Evolutionary conservation across 163 green algal species (phyloP).

Genomic region (Coccomyxa subellipsoidea): DNA sequence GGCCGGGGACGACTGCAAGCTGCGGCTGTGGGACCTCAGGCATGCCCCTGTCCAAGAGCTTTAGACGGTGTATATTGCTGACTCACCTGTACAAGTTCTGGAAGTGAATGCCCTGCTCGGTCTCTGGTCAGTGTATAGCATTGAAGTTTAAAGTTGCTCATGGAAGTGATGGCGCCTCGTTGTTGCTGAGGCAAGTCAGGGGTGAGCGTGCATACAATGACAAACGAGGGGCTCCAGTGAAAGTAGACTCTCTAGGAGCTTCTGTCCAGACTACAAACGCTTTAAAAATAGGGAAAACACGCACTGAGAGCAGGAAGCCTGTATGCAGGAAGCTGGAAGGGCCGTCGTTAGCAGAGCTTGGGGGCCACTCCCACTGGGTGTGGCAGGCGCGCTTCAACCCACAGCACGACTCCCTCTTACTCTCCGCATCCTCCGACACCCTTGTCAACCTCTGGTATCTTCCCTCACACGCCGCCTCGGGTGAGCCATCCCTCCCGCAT

Average conservation of each 20-base stretch:
- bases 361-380: constrained; percentile 76
- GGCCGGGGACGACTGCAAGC: constrained; percentile 71
- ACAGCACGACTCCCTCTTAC: constrained; percentile 62
- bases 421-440: constrained; percentile 60
- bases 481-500: background rate
- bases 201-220: too few relatives aligned
- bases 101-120: background rate
- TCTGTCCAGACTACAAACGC: too few relatives aligned
- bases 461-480: constrained; percentile 14
- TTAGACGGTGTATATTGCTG: too few relatives aligned
- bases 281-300: too few relatives aligned
- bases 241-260: too few relatives aligned
- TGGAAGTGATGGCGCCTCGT: too few relatives aligned
- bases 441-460: constrained; percentile 59
- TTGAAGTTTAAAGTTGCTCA: too few relatives aligned
- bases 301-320: too few relatives aligned
- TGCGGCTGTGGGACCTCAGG: constrained; percentile 79
- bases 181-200: too few relatives aligned
- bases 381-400: constrained; percentile 71
- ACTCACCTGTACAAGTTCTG: background rate
- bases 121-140: too few relatives aligned
- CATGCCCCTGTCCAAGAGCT: constrained; percentile 29
- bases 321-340: background rate
- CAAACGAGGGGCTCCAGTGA: too few relatives aligned
- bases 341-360: constrained; percentile 54